These are phyloP conservation scores for Neurospora sp. DNA, from an alignment of 495 filamentous ascomycete genomes.

Conservation along the genomic window DNA sequence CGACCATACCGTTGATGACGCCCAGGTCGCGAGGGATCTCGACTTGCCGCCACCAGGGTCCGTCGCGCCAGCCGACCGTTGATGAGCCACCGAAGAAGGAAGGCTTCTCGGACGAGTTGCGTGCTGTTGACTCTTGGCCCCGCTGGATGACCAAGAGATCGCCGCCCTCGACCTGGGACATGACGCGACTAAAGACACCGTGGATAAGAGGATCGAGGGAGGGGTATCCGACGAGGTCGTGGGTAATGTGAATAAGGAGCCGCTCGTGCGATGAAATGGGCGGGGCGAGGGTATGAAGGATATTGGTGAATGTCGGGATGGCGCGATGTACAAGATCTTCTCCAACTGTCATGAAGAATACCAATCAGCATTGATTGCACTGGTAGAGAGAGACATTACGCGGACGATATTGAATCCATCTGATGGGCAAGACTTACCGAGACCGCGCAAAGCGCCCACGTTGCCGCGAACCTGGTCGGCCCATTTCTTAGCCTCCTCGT, in stretches of 20 bases:
- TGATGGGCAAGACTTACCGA: slow-evolving; percentile 49
- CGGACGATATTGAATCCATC: not conserved
- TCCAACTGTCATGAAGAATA: slow-evolving; percentile 38
- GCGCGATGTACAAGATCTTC: slow-evolving; percentile 83
- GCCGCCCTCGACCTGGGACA: slow-evolving; percentile 96
- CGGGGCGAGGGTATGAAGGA: slow-evolving; percentile 89
- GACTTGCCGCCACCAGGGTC: slow-evolving; percentile 86
- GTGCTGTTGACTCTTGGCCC: slow-evolving; percentile 69
- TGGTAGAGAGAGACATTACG: slow-evolving; percentile 1
- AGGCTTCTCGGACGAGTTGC: slow-evolving; percentile 43
- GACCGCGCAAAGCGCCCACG: slow-evolving; percentile 65
- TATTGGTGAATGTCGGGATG: slow-evolving; percentile 86
- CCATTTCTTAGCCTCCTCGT: slow-evolving; percentile 94
- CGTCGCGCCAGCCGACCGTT: slow-evolving; percentile 68
- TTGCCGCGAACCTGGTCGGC: slow-evolving; percentile 90
- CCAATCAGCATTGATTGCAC: slow-evolving; percentile 7
- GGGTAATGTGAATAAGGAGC: slow-evolving; percentile 94
- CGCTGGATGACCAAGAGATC: slow-evolving; percentile 95
- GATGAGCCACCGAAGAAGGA: slow-evolving; percentile 46
- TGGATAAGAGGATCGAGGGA: slow-evolving; percentile 91
- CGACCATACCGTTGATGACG: slow-evolving; percentile 64
- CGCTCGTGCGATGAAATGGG: slow-evolving; percentile 97
- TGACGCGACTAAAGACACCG: slow-evolving; percentile 86
- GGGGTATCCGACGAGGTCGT: slow-evolving; percentile 89
- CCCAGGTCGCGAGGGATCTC: slow-evolving; percentile 66